phyloP scores from a whole-genome alignment of 257 asterid species.

The Solanum megistacrolobum region DNA sequence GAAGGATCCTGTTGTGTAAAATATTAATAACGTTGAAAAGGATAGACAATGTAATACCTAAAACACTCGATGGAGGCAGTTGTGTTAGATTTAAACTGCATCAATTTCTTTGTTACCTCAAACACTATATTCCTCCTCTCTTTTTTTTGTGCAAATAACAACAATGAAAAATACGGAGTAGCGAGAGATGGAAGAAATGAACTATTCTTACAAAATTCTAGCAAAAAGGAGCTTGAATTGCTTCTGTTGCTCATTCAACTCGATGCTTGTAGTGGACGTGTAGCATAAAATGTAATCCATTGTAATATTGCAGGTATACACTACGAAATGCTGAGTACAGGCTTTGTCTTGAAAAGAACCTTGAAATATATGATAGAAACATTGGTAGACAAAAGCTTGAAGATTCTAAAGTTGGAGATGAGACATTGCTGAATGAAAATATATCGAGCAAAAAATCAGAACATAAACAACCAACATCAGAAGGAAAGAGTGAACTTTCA shows the following conservation, averaged over 20 bases:
- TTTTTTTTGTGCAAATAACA: background rate
- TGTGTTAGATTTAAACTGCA: background rate
- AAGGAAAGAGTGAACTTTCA: conserved; percentile 28
- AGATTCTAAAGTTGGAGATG: conserved; percentile 27
- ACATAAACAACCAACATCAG: conserved; percentile 27
- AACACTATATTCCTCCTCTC: background rate
- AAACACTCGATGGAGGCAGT: background rate
- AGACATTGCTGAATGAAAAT: conserved; percentile 13
- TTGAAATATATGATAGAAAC: conserved; percentile 48
- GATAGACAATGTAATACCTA: background rate
- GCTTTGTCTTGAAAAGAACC: conserved; percentile 83
- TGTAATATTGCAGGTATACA: conserved; percentile 53
- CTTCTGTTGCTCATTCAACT: background rate
- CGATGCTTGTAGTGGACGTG: background rate
- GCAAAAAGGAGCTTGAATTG: background rate
- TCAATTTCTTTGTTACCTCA: background rate
- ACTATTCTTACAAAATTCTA: background rate
- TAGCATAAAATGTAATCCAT: background rate
- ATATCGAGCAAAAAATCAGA: conserved; percentile 11
- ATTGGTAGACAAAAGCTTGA: conserved; percentile 27
- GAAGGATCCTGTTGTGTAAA: background rate
- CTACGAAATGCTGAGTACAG: conserved; percentile 89
- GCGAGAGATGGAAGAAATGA: background rate
- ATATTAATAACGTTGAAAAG: background rate
- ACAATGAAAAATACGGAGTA: background rate